phyloP scores from a whole-genome alignment of 1,284 basidiomycete genomes.

The Gomphus sp. region DNA sequence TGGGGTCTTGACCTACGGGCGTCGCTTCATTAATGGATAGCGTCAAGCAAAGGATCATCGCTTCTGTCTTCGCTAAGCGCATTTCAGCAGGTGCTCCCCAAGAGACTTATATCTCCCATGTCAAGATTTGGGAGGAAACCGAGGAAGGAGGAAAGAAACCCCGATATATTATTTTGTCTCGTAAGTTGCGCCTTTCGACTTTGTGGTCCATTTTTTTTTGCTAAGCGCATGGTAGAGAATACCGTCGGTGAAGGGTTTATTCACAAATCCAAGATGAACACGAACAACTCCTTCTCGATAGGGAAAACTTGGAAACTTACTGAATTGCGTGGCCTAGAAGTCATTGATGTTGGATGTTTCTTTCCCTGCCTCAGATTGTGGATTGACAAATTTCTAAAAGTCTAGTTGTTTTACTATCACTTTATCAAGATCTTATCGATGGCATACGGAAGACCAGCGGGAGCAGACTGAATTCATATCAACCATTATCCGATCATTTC shows the following conservation, averaged over 20 bases:
- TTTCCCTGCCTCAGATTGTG: not conserved
- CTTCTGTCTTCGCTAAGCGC: conserved; percentile 73
- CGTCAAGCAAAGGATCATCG: conserved; percentile 60
- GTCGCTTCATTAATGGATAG: conserved; percentile 24
- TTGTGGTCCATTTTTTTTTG: conserved; percentile 2
- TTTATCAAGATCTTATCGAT: conserved; percentile 78
- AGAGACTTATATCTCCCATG: conserved; percentile 75
- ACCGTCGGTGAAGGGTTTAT: conserved; percentile 62
- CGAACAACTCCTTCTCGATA: conserved; percentile 91
- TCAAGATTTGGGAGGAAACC: conserved; percentile 80
- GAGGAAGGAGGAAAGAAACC: conserved; percentile 68
- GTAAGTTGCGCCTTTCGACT: conserved; percentile 40
- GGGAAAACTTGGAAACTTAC: conserved; percentile 93
- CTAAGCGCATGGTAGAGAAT: conserved; percentile 37
- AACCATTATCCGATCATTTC: conserved; percentile 62
- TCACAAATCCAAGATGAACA: conserved; percentile 95
- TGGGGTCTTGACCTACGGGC: not conserved
- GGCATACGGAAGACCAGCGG: conserved; percentile 67
- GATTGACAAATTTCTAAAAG: conserved; percentile 25
- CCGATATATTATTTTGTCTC: conserved; percentile 78
- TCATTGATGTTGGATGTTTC: conserved; percentile 51
- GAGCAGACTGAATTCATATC: conserved; percentile 72
- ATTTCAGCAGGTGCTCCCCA: conserved; percentile 52
- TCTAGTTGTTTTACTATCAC: conserved; percentile 70
- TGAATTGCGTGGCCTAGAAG: conserved; percentile 75